Evolutionary conservation across 192 early-diverging fungal species (phyloP), one percentile per base, ranked within the genome.

Genomic region (Allomyces macrogynus): DNA sequence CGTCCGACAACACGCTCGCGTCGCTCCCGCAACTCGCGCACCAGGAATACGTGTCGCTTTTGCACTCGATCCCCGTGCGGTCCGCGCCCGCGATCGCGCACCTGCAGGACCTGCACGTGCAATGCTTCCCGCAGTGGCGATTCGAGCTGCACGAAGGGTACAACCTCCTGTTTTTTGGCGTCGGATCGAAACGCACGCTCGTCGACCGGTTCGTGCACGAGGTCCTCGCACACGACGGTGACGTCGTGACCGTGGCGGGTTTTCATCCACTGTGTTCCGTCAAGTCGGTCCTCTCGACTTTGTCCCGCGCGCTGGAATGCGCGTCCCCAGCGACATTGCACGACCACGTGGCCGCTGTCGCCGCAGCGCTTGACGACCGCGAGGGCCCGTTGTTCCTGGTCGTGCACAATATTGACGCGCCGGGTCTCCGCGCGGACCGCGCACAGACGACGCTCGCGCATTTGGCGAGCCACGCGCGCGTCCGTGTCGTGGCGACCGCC

Each of bases 81-180:
- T 10, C 22, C 0, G 73, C 78, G 0, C 80, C 83, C 9, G 49
- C 65, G 18, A 76, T 81, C 26, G 73, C 74, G 24, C 72, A 77
- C 24, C 66, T 89, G 16, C 65, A 67, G 12, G n/a, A 68, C 3
- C 69, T 80, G 4, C 85, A 89, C 60, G 75, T 79, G 40, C 72
- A 74, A 14, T 75, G 81, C 64, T 98, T 92, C 66, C 73, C 73
- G 1, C 90, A 99, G 68, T 98, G 93, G 93, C 77, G 73, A 62
- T 91, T 91, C 78, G 90, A 96, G 69, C 73, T 96, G 5, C 62
- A 68, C 4, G 76, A 77, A 14, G 91, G 89, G 0, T 99, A 92
- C 71, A 95, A 89, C 67, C 74, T 99, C 8, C 67, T 92, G 1
- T 87, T 95, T 60, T 95, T 91, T 69, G 95, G 95, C 0, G 95